Conservation (phyloP, 2,329 filamentous ascomycete genomes). For the Amphichorda felina region DNA sequence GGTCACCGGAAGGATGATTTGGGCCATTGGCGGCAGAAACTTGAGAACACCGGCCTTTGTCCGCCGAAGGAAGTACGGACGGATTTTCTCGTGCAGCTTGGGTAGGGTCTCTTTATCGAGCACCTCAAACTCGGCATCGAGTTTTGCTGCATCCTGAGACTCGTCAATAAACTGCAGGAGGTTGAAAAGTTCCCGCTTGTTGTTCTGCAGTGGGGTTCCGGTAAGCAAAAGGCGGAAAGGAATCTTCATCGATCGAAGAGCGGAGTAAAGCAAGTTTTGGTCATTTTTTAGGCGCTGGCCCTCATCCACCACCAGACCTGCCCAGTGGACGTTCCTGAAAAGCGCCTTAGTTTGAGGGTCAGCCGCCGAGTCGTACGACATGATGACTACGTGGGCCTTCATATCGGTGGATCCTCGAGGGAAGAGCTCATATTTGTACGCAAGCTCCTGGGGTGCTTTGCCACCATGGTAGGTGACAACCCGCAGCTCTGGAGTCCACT, state of each 20-base stretch:
- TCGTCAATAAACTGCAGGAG: conserved; percentile 88
- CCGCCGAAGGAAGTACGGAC: conserved; percentile 56
- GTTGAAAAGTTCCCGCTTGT: conserved; percentile 89
- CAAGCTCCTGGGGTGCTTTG: conserved; percentile 59
- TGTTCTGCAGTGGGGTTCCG: conserved; percentile 90
- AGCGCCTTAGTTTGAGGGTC: conserved; percentile 55
- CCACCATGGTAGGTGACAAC: conserved; percentile 92
- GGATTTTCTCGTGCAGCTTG: conserved; percentile 72
- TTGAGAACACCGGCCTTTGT: conserved; percentile 87
- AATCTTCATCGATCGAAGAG: conserved; percentile 60
- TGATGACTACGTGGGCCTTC: conserved; percentile 83
- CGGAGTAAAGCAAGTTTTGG: conserved; percentile 66
- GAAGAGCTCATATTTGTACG: conserved; percentile 78
- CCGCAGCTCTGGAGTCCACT: conserved; percentile 75
- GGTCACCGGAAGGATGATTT: conserved; percentile 91
- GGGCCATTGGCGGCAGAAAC: conserved; percentile 84
- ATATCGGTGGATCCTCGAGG: conserved; percentile 53
- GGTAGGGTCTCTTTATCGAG: conserved; percentile 74
- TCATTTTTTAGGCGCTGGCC: conserved; percentile 94
- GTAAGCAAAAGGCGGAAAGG: conserved; percentile 82
- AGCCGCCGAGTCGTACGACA: conserved; percentile 82
- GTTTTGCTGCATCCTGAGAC: conserved; percentile 50
- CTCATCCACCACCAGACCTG: conserved; percentile 84
- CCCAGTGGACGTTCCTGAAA: conserved; percentile 68
- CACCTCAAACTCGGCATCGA: conserved; percentile 68